phyloP scores from a whole-genome alignment of 352 stramenopile genomes.

The Pythium sp. region DNA sequence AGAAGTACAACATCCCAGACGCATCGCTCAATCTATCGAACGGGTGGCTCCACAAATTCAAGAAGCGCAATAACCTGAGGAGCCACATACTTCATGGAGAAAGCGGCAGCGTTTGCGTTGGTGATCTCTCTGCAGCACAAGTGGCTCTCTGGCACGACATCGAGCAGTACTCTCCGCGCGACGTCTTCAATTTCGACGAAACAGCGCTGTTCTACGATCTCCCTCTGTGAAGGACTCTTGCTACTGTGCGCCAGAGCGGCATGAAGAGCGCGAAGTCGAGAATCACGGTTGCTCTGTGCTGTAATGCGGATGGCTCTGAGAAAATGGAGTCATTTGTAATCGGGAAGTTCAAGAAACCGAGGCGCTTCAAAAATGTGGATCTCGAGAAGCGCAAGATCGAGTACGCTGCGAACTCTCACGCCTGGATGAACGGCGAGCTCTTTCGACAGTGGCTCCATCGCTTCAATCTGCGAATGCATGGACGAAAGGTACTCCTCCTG shows the following conservation, averaged over 20 bases:
- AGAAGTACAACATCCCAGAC: background rate
- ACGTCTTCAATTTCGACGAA: constrained; percentile 1
- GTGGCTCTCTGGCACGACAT: background rate
- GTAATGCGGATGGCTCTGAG: background rate
- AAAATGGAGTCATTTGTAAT: background rate
- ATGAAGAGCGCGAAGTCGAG: background rate
- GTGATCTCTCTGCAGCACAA: background rate
- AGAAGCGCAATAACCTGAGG: background rate
- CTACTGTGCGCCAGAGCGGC: background rate
- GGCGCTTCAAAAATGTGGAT: background rate
- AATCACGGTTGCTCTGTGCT: background rate
- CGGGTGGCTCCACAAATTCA: background rate
- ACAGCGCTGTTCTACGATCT: background rate
- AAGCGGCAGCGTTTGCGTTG: background rate
- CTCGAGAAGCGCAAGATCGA: background rate
- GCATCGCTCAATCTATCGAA: background rate
- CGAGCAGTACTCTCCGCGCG: background rate
- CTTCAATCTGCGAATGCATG: background rate
- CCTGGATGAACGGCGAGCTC: too few species aligned
- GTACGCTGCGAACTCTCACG: background rate
- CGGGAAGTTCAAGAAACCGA: background rate
- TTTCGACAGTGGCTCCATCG: background rate
- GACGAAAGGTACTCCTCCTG: background rate
- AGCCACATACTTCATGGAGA: background rate
- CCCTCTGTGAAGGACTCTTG: background rate